phyloP scores from a whole-genome alignment of 1,284 basidiomycete species.

The Chalciporus sp. region DNA sequence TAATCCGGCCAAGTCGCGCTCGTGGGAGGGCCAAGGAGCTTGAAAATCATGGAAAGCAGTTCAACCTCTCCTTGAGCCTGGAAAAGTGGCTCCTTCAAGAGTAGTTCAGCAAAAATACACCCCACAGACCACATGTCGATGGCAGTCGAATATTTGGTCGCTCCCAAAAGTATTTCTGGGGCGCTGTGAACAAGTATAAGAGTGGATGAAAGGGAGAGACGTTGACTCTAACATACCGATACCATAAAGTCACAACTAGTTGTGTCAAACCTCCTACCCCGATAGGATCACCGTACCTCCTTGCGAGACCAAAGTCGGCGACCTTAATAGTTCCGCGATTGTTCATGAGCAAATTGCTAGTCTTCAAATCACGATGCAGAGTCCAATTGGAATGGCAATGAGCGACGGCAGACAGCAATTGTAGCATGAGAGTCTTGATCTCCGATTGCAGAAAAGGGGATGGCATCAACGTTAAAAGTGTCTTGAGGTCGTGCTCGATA shows the following conservation, averaged over 20 bases:
- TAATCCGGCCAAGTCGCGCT: slow-evolving; percentile 88
- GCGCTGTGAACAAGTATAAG: slow-evolving; percentile 55
- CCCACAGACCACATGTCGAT: slow-evolving; percentile 99
- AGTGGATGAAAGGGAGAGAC: slow-evolving; percentile 8
- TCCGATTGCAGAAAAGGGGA: slow-evolving; percentile 96
- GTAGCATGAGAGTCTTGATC: slow-evolving; percentile 95
- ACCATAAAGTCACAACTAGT: slow-evolving; percentile 98
- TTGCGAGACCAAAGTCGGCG: slow-evolving; percentile 96
- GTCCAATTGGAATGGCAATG: slow-evolving; percentile 98
- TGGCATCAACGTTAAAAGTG: slow-evolving; percentile 90
- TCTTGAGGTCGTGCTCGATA: slow-evolving; percentile 98
- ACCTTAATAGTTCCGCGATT: slow-evolving; percentile 98
- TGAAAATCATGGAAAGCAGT: slow-evolving; percentile 91
- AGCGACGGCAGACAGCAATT: slow-evolving; percentile 90
- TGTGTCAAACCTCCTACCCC: slow-evolving; percentile 94
- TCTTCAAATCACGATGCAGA: slow-evolving; percentile 96
- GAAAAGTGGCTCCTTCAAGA: slow-evolving; percentile 92
- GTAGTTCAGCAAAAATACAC: slow-evolving; percentile 97
- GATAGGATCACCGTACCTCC: slow-evolving; percentile 94
- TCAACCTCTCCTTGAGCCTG: slow-evolving; percentile 96
- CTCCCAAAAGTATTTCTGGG: slow-evolving; percentile 94
- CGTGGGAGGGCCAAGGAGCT: slow-evolving; percentile 88
- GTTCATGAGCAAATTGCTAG: slow-evolving; percentile 97
- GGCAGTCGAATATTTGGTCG: slow-evolving; percentile 91
- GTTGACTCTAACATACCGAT: slow-evolving; percentile 66